A percentile compares a stretch with the other conserved stretches of the same genome.
Conservation (phyloP, 83 land plant genomes). For the Picea engelmannii region DNA sequence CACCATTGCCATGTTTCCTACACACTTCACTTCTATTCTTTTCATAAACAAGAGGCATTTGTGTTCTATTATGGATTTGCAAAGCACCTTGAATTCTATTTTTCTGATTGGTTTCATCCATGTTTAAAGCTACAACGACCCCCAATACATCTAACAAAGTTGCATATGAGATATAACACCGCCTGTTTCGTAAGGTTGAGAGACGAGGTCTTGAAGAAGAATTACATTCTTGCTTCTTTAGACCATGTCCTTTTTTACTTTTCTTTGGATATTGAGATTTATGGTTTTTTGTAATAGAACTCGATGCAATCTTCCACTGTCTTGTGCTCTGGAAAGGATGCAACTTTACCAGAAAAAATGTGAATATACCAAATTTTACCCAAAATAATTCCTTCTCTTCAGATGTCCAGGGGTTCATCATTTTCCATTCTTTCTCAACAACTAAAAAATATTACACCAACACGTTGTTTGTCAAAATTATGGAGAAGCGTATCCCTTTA, state of each 20-base stretch:
- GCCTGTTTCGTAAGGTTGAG: constrained; percentile 49
- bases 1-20: constrained; percentile 9
- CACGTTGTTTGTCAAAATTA: constrained; percentile 59
- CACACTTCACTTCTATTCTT: too few relatives aligned
- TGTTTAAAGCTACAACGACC: constrained; percentile 46
- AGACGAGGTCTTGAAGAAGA: constrained; percentile 47
- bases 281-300: constrained; percentile 88
- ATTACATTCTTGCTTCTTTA: constrained; percentile 50
- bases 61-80: too few relatives aligned
- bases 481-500: constrained; percentile 43
- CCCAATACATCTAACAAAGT: constrained; percentile 63
- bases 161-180: constrained; percentile 48
- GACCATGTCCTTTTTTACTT: constrained; percentile 44
- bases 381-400: constrained; percentile 72
- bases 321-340: constrained; percentile 75
- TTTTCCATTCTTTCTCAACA: constrained; percentile 70
- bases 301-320: constrained; percentile 91
- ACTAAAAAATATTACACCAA: constrained; percentile 77
- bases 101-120: constrained; percentile 25
- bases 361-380: constrained; percentile 65
- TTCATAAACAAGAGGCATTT: too few relatives aligned
- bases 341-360: constrained; percentile 78
- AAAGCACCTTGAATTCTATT: constrained; percentile 1
- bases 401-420: constrained; percentile 76
- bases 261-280: constrained; percentile 77